A percentile compares a stretch with the other conserved stretches of the same genome.
These are phyloP conservation scores for Cephaloascus fragrans DNA, from an alignment of 805 yeast species.

Conservation along the genomic window DNA sequence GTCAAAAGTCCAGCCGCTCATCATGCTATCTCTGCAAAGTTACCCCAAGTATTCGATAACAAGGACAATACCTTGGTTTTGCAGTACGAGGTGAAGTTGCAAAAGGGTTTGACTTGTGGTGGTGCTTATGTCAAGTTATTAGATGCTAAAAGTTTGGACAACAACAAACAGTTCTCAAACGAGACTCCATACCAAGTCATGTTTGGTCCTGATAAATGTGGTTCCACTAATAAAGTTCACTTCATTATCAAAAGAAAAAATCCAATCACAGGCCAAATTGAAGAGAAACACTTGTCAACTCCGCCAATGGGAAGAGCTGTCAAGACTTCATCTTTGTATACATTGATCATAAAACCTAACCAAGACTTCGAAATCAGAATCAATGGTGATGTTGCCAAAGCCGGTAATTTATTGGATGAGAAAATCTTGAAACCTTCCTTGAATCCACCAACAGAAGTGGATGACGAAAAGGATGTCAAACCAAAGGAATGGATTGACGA, in stretches of 20 bases:
- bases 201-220: constrained; percentile 96
- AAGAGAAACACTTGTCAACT: constrained; percentile 58
- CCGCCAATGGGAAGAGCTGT: constrained; percentile 60
- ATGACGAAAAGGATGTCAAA: constrained; percentile 45
- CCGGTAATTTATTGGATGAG: constrained; percentile 57
- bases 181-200: constrained; percentile 73
- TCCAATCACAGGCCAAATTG: constrained; percentile 42
- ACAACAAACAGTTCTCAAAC: constrained; percentile 41
- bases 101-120: constrained; percentile 72
- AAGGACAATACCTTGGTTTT: constrained; percentile 60
- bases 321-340: constrained; percentile 58
- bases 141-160: constrained; percentile 25
- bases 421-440: constrained; percentile 54
- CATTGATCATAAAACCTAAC: constrained; percentile 57
- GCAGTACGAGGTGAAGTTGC: constrained; percentile 84
- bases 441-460: constrained; percentile 56
- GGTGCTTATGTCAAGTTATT: constrained; percentile 84
- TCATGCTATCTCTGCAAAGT: constrained; percentile 66
- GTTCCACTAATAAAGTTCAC: constrained; percentile 69
- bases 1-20: constrained; percentile 68
- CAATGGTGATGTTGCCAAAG: constrained; percentile 63
- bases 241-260: constrained; percentile 57
- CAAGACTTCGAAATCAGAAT: constrained; percentile 72
- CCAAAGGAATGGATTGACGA: constrained; percentile 83
- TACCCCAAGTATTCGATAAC: constrained; percentile 51